Evolutionary conservation across 768 basidiomycete species (phyloP).

Genomic region (Punctularia strigosozonata): DNA sequence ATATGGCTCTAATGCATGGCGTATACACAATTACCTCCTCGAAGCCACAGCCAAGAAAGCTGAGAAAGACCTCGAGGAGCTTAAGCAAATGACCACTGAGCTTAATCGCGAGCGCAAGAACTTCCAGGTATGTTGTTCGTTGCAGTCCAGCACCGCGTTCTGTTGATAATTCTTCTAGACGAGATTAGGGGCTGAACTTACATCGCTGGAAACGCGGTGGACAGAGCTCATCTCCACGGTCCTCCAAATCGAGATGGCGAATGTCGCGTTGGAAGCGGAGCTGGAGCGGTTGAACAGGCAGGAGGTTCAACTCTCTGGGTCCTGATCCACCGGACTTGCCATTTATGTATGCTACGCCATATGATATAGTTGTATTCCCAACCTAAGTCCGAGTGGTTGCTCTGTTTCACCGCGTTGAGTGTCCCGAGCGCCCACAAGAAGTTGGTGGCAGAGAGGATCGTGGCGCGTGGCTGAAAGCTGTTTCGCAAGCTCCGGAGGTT

Average conservation of each 20-base stretch:
- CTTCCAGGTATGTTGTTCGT: slow-evolving; percentile 53
- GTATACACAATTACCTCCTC: slow-evolving; percentile 80
- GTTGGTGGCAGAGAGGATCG: no score
- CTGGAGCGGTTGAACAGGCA: slow-evolving; percentile 45
- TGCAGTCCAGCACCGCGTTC: slow-evolving; percentile 3
- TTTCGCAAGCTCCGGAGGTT: no score
- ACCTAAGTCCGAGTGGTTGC: no score
- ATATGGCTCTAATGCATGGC: slow-evolving; percentile 87
- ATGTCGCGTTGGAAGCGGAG: slow-evolving; percentile 77
- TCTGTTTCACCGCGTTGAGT: no score
- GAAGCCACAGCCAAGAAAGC: slow-evolving; percentile 65
- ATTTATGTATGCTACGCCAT: no score
- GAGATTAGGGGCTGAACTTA: slow-evolving; percentile 66
- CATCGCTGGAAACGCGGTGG: slow-evolving; percentile 78
- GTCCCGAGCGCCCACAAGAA: no score
- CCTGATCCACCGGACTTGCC: background rate
- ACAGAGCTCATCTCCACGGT: slow-evolving; percentile 85
- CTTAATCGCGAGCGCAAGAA: slow-evolving; percentile 88
- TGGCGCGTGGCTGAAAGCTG: no score
- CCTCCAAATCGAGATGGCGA: slow-evolving; percentile 93
- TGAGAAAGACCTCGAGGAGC: slow-evolving; percentile 62
- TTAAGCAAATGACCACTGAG: slow-evolving; percentile 70
- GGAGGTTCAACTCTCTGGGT: slow-evolving; percentile 47
- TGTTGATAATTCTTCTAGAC: slow-evolving; percentile 33
- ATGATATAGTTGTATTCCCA: no score